These are phyloP conservation scores for Aureobasidium sp. DNA, from an alignment of 2,329 filamentous ascomycete genomes.

Conservation along the genomic window DNA sequence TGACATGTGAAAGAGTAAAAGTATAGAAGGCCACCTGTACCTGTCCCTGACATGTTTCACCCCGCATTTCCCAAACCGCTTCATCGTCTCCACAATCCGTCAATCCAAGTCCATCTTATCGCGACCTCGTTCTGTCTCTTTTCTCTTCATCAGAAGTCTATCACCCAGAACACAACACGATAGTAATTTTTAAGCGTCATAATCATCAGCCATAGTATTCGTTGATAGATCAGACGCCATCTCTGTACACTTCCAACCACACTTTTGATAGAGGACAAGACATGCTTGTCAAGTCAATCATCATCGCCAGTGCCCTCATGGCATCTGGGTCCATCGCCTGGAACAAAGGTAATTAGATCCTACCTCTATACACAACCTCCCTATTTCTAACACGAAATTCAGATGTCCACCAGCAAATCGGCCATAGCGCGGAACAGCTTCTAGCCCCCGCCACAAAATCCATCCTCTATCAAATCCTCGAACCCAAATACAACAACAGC, in stretches of 20 bases:
- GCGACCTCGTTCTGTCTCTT: not conserved
- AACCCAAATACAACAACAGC: constrained; percentile 34
- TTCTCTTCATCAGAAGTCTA: not conserved
- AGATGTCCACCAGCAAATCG: constrained; percentile 35
- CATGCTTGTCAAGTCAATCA: not conserved
- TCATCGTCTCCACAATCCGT: not conserved
- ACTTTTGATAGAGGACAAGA: not conserved
- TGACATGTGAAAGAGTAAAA: constrained; percentile 9
- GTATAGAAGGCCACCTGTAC: not conserved
- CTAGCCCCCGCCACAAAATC: constrained; percentile 28
- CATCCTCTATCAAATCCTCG: constrained; percentile 31
- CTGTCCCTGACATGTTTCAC: constrained; percentile 7
- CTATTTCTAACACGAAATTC: not conserved
- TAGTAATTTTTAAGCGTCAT: not conserved
- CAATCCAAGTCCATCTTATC: not conserved
- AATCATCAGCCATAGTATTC: not conserved
- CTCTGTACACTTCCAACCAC: not conserved
- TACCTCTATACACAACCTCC: not conserved
- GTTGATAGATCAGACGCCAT: not conserved
- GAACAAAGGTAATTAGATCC: not conserved
- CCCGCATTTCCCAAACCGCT: not conserved
- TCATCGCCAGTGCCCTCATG: not conserved
- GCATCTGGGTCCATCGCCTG: not conserved
- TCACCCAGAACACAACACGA: not conserved
- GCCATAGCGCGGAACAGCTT: constrained; percentile 34